These are phyloP conservation scores for Rhizoclosmatium sp. DNA, from an alignment of 192 early-diverging fungal genomes.

Conservation along the genomic window DNA sequence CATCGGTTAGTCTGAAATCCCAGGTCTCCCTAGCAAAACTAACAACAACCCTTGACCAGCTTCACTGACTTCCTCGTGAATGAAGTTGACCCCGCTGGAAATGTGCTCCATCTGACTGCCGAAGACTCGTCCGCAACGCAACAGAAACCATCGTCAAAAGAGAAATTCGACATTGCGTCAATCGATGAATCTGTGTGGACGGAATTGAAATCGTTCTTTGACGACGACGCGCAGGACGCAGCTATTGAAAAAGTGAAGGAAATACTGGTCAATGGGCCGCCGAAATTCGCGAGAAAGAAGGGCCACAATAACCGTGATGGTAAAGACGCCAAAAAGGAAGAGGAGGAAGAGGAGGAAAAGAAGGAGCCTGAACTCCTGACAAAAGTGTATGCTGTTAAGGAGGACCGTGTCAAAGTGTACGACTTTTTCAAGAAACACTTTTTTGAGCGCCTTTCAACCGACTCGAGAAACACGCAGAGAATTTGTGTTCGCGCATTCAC, in stretches of 20 bases:
- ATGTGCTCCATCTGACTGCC: conserved; percentile 73
- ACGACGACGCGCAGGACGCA: conserved; percentile 23
- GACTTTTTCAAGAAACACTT: conserved; percentile 59
- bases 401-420: conserved; percentile 32
- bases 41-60: conserved; percentile 46
- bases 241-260: conserved; percentile 9
- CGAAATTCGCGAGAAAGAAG: neutral
- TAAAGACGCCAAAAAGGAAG: neutral
- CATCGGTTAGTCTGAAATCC: conserved; percentile 52
- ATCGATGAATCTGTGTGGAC: conserved; percentile 36
- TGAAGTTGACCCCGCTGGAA: conserved; percentile 80
- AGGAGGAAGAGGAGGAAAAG: neutral
- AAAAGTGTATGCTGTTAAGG: conserved; percentile 29
- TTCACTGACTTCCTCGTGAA: conserved; percentile 91
- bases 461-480: conserved; percentile 36
- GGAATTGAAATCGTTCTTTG: conserved; percentile 54
- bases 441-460: conserved; percentile 42
- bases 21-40: neutral
- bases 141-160: neutral
- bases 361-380: conserved; percentile 19
- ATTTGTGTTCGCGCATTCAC: conserved; percentile 20
- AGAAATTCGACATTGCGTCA: neutral
- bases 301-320: neutral
- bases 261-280: neutral
- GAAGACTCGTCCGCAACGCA: conserved; percentile 24